These are phyloP conservation scores for Backusella psychrophila DNA, from an alignment of 192 early-diverging fungal species.

Conservation along the genomic window DNA sequence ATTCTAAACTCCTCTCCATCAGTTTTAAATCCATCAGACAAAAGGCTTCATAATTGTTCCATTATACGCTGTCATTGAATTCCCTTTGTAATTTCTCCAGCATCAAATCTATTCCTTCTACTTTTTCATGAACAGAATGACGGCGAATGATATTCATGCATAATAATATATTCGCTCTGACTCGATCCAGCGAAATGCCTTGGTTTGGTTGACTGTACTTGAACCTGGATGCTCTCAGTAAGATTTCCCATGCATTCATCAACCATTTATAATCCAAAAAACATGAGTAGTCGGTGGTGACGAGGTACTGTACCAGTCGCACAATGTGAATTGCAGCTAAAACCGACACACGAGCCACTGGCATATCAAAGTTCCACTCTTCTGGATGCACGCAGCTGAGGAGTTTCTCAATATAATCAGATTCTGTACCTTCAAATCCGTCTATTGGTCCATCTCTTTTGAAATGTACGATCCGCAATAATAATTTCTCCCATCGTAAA, in stretches of 20 bases:
- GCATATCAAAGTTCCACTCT: not conserved
- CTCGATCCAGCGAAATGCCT: not conserved
- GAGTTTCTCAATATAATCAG: not conserved
- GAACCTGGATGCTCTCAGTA: not conserved
- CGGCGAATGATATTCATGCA: not conserved
- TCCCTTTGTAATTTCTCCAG: not conserved
- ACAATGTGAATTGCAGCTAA: not conserved
- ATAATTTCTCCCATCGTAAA: not conserved
- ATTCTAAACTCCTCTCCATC: too few species aligned
- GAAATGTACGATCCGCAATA: not conserved
- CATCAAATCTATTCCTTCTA: not conserved
- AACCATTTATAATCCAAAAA: slow-evolving; percentile 1
- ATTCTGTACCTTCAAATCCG: not conserved
- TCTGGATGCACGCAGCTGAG: not conserved
- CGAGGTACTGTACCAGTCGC: not conserved
- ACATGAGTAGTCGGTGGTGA: not conserved
- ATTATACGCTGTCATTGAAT: not conserved
- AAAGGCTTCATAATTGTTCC: not conserved
- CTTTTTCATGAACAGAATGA: not conserved
- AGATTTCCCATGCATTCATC: not conserved
- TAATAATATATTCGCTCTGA: not conserved
- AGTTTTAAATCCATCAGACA: too few species aligned
- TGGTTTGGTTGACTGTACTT: not conserved
- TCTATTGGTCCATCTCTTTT: not conserved
- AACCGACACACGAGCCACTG: not conserved